phyloP scores from a whole-genome alignment of 495 filamentous ascomycete species.

The Penicillium silybi region DNA sequence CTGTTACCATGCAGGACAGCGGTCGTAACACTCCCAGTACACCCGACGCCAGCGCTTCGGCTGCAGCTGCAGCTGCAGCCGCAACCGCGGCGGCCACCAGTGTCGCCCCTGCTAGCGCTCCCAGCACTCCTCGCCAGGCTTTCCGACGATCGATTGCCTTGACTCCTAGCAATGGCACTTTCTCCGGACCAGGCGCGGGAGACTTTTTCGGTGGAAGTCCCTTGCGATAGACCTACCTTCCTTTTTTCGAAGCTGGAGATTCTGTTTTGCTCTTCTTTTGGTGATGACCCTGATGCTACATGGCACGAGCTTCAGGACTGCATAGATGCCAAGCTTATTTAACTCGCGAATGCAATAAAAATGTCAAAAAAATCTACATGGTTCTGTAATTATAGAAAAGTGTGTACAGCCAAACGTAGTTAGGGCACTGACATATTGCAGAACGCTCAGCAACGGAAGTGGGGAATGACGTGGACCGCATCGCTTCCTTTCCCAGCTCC shows the following conservation, averaged over 20 bases:
- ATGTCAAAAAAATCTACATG: background rate
- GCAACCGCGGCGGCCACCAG: constrained; percentile 4
- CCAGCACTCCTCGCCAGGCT: constrained; percentile 41
- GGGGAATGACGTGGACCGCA: constrained; percentile 38
- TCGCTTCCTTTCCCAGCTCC: constrained; percentile 3
- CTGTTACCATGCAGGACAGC: constrained; percentile 42
- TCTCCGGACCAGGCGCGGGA: constrained; percentile 36
- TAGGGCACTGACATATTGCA: background rate
- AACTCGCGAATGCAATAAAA: constrained; percentile 2
- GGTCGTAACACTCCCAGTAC: constrained; percentile 44
- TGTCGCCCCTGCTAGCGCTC: constrained; percentile 29
- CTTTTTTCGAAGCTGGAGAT: background rate
- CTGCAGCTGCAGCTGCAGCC: constrained; percentile 2
- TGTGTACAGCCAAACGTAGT: background rate
- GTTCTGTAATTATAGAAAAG: background rate
- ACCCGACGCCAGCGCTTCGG: constrained; percentile 25
- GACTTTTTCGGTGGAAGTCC: constrained; percentile 46
- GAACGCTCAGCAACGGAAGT: background rate
- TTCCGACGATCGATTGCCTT: constrained; percentile 45
- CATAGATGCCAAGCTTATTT: constrained; percentile 4
- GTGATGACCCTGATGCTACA: background rate
- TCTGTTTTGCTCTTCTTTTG: background rate
- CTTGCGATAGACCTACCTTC: constrained; percentile 26
- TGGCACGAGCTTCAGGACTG: constrained; percentile 1
- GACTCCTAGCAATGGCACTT: constrained; percentile 45